These are phyloP conservation scores for Chaetomium tenue DNA, from an alignment of 495 filamentous ascomycete genomes.

Conservation along the genomic window DNA sequence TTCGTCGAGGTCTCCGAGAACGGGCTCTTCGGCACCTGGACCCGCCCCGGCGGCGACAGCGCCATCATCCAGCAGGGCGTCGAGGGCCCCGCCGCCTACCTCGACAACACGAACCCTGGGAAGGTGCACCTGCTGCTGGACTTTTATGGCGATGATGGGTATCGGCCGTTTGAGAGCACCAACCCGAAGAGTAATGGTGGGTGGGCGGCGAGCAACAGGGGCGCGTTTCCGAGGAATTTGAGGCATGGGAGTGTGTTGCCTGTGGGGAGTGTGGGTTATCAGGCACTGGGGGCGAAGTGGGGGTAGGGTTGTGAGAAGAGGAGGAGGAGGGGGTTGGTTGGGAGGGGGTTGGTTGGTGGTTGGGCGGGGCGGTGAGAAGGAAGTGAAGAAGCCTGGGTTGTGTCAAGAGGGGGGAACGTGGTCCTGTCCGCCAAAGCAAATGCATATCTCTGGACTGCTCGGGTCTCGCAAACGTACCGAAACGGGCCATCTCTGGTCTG, in stretches of 20 bases:
- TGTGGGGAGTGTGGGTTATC: constrained; percentile 42
- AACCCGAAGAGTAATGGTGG: constrained; percentile 42
- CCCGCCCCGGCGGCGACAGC: constrained; percentile 42
- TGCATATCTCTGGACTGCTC: no score
- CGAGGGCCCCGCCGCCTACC: constrained; percentile 50
- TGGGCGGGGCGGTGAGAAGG: background rate
- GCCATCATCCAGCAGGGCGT: constrained; percentile 47
- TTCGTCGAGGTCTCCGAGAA: constrained; percentile 48
- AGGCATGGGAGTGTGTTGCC: constrained; percentile 53
- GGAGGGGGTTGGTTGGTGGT: background rate
- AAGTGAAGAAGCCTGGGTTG: no score
- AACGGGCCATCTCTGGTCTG: no score
- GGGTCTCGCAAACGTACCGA: no score
- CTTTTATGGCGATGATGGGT: constrained; percentile 53
- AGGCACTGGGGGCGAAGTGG: constrained; percentile 45
- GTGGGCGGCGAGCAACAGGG: constrained; percentile 44
- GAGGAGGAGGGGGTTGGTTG: no score
- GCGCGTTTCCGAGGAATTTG: constrained; percentile 45
- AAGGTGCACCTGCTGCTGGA: constrained; percentile 51
- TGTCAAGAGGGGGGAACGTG: background rate
- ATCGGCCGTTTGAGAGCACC: constrained; percentile 48
- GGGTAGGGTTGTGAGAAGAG: constrained; percentile 7
- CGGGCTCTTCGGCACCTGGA: constrained; percentile 55
- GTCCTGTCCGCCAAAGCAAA: no score
- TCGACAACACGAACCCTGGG: constrained; percentile 44